Conservation (phyloP, 2,329 filamentous ascomycete species). For the Diaporthe sp. region DNA sequence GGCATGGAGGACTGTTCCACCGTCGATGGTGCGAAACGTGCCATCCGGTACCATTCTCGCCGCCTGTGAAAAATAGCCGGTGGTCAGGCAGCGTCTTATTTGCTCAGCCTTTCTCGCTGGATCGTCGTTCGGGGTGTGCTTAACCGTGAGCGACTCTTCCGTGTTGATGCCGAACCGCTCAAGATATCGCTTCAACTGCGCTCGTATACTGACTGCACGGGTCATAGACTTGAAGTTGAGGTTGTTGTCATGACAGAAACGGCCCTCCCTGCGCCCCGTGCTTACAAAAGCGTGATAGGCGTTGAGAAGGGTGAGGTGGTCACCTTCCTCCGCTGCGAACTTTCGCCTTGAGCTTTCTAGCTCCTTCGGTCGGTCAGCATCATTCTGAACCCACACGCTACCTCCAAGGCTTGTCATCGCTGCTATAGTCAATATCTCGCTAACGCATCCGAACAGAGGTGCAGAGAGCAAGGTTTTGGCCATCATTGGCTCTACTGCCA, state of each 20-base stretch:
- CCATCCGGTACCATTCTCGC: slow-evolving; percentile 95
- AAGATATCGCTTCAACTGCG: slow-evolving; percentile 87
- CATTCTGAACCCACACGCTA: slow-evolving; percentile 84
- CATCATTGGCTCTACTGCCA: slow-evolving; percentile 95
- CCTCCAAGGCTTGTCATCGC: slow-evolving; percentile 93
- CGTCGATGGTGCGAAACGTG: slow-evolving; percentile 87
- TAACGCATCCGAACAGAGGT: slow-evolving; percentile 79
- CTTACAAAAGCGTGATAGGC: slow-evolving; percentile 92
- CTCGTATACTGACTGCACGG: slow-evolving; percentile 86
- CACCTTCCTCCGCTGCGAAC: slow-evolving; percentile 93
- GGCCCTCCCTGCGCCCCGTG: slow-evolving; percentile 83
- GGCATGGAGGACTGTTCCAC: slow-evolving; percentile 81
- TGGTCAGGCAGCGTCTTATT: slow-evolving; percentile 86
- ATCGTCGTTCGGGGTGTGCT: slow-evolving; percentile 43
- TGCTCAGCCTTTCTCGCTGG: slow-evolving; percentile 69
- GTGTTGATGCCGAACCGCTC: slow-evolving; percentile 84
- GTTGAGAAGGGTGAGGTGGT: slow-evolving; percentile 92
- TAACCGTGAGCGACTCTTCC: slow-evolving; percentile 69
- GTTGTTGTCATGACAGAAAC: slow-evolving; percentile 88
- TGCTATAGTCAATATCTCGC: slow-evolving; percentile 90
- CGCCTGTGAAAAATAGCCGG: slow-evolving; percentile 93
- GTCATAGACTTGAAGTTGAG: slow-evolving; percentile 89
- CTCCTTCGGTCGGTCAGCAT: slow-evolving; percentile 77
- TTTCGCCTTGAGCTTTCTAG: slow-evolving; percentile 81
- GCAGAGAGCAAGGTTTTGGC: slow-evolving; percentile 87